A percentile compares a stretch with the other conserved stretches of the same genome.
Evolutionary conservation across 495 filamentous ascomycete genomes (phyloP).

Genomic region (Podospora fimiseda): DNA sequence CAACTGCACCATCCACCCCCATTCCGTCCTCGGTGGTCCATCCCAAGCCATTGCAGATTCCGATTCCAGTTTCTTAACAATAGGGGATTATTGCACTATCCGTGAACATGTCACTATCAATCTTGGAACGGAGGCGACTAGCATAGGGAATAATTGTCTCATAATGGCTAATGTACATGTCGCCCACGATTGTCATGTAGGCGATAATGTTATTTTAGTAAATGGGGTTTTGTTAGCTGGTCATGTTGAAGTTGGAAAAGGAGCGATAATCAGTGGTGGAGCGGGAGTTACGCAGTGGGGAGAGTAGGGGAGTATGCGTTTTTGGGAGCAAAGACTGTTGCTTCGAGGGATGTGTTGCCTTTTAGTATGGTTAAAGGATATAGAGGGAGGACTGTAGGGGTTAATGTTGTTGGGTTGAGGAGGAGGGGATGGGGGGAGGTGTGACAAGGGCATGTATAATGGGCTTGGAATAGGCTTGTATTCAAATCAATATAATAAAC

Average conservation of each 20-base stretch:
- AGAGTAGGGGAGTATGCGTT: background rate
- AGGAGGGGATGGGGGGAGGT: conserved; percentile 5
- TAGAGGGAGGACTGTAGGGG: background rate
- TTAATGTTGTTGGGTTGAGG: background rate
- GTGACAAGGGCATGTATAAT: no score
- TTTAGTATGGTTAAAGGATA: background rate
- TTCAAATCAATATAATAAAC: no score
- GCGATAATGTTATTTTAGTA: background rate
- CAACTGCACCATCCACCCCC: conserved; percentile 1
- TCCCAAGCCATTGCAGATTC: background rate
- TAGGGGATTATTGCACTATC: background rate
- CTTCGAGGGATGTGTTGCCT: background rate
- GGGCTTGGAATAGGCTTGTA: no score
- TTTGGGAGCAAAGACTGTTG: background rate
- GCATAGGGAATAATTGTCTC: background rate
- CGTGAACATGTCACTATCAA: background rate
- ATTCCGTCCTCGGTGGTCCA: background rate
- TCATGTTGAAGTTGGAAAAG: background rate
- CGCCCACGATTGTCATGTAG: background rate
- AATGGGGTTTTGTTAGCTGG: background rate
- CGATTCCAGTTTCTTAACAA: background rate
- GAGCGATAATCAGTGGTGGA: background rate
- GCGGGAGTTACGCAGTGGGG: background rate
- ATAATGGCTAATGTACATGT: background rate
- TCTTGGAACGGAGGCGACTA: background rate